phyloP scores from a whole-genome alignment of 2,329 filamentous ascomycete species.

The Pestalotiopsis sp. region DNA sequence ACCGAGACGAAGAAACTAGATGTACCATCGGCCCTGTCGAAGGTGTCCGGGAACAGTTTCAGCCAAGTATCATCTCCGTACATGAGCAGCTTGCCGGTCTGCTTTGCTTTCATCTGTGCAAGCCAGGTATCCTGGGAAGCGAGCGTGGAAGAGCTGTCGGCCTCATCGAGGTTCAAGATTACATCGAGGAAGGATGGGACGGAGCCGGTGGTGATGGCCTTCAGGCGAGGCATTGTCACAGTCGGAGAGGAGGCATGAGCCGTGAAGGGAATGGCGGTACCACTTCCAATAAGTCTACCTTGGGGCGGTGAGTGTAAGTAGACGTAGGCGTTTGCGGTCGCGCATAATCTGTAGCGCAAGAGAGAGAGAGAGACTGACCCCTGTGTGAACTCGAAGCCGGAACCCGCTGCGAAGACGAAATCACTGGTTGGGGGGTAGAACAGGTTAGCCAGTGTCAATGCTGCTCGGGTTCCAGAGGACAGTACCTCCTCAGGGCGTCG shows the following conservation, averaged over 20 bases:
- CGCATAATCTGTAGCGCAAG: not conserved
- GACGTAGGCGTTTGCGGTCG: not conserved
- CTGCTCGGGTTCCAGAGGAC: not conserved
- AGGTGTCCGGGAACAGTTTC: slow-evolving; percentile 90
- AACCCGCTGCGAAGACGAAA: slow-evolving; percentile 83
- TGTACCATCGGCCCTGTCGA: slow-evolving; percentile 86
- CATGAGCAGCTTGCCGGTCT: slow-evolving; percentile 80
- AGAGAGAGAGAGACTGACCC: slow-evolving; percentile 55
- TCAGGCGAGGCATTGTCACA: slow-evolving; percentile 97
- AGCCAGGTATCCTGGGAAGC: slow-evolving; percentile 94
- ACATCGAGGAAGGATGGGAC: slow-evolving; percentile 98
- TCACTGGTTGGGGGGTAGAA: slow-evolving; percentile 60
- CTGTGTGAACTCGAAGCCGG: slow-evolving; percentile 87
- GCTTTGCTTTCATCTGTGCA: slow-evolving; percentile 81
- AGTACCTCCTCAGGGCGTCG: slow-evolving; percentile 86
- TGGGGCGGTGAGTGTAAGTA: not conserved
- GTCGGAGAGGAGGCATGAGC: slow-evolving; percentile 96
- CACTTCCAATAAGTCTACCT: slow-evolving; percentile 77
- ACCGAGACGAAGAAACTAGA: slow-evolving; percentile 98
- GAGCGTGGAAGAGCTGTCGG: slow-evolving; percentile 86
- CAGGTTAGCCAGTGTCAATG: not conserved
- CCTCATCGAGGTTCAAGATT: slow-evolving; percentile 94
- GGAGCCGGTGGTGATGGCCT: slow-evolving; percentile 95
- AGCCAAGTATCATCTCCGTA: slow-evolving; percentile 99
- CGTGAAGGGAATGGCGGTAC: slow-evolving; percentile 88